phyloP scores from a whole-genome alignment of 1,139 yeast species.

The Lodderomyces metapsilosis region DNA sequence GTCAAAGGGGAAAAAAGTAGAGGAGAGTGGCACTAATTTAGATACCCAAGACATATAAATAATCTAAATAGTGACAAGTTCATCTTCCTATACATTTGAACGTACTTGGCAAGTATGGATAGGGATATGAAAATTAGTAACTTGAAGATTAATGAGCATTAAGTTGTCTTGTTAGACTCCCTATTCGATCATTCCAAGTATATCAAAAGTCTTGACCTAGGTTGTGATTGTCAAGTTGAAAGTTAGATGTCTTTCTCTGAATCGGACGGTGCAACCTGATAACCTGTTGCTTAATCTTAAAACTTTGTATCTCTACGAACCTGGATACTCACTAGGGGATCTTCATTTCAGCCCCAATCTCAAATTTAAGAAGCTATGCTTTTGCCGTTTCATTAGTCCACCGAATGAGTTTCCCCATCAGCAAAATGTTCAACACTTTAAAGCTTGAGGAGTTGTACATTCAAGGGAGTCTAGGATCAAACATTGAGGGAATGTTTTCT shows the following conservation, averaged over 20 bases:
- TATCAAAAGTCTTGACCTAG: neutral
- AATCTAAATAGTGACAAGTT: neutral
- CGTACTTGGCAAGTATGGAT: neutral
- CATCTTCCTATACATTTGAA: neutral
- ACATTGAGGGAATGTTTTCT: neutral
- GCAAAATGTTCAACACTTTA: neutral
- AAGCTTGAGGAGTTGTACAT: neutral
- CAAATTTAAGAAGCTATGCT: neutral
- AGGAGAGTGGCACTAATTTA: neutral
- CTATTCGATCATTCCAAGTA: neutral
- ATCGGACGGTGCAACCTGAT: neutral
- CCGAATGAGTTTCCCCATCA: neutral
- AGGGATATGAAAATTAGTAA: neutral
- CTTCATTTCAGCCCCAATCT: neutral
- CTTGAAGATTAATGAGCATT: neutral
- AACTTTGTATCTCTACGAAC: neutral
- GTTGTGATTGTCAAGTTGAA: neutral
- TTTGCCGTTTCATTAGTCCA: neutral
- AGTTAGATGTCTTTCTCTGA: neutral
- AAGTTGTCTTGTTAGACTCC: neutral
- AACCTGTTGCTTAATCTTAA: neutral
- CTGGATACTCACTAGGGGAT: neutral
- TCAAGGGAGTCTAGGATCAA: neutral
- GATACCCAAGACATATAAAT: neutral
- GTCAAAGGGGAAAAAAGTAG: neutral